Conservation (phyloP, 225 moss, liverwort and hornwort genomes). For the Pseudisothecium myosuroides region DNA sequence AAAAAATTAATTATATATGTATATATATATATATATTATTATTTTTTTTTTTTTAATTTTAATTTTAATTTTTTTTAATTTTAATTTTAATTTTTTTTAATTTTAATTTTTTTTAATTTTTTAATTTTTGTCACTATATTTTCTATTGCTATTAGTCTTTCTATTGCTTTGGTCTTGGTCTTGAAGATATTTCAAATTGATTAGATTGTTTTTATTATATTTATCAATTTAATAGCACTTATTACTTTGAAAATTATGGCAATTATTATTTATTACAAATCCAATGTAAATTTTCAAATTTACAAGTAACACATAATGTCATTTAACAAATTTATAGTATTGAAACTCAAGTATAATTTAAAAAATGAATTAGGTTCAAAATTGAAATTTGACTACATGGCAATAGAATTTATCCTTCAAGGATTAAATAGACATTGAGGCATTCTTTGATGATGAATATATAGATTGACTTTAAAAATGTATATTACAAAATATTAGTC, state of each 20-base stretch:
- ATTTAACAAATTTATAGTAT: neutral
- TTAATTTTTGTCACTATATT: neutral
- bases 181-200: neutral
- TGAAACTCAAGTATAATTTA: fast-evolving
- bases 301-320: neutral
- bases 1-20: too few species aligned
- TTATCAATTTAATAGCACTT: neutral
- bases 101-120: too few species aligned
- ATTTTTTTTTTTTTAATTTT: too few species aligned
- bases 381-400: neutral
- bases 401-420: neutral
- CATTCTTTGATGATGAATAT: neutral
- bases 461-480: neutral
- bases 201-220: neutral
- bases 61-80: too few species aligned
- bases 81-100: too few species aligned
- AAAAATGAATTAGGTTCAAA: neutral
- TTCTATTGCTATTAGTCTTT: neutral
- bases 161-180: too few species aligned
- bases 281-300: neutral
- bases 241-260: neutral
- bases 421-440: neutral
- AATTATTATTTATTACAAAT: neutral
- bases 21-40: too few species aligned
- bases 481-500: neutral